Percentiles rank a stretch among this genome's conserved stretches.
These are phyloP conservation scores for Heterobasidion irregulare DNA, from an alignment of 1,284 basidiomycete genomes.

Conservation along the genomic window DNA sequence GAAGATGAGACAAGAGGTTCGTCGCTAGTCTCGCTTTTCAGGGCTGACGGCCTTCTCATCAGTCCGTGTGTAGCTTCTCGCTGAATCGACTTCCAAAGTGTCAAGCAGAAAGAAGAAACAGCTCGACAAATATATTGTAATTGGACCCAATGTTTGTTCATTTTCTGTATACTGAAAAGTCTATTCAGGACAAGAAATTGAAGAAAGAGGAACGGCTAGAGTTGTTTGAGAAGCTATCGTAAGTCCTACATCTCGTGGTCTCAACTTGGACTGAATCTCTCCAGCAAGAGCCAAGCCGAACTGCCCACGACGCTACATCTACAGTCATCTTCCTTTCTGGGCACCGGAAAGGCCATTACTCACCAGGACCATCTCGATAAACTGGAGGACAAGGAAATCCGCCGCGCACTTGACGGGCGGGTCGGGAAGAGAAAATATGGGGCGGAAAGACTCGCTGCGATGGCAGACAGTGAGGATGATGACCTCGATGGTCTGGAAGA, in stretches of 20 bases:
- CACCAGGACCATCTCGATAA: conserved; percentile 52
- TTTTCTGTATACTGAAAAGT: background rate
- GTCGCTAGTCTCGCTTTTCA: conserved; percentile 10
- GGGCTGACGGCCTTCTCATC: background rate
- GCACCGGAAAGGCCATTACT: conserved; percentile 55
- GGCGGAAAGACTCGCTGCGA: conserved; percentile 19
- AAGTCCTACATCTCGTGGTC: conserved; percentile 21
- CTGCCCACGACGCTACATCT: conserved; percentile 48
- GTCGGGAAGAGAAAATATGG: conserved; percentile 31
- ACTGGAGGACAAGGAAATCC: conserved; percentile 51
- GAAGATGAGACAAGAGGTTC: conserved; percentile 55
- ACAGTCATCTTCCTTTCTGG: conserved; percentile 73
- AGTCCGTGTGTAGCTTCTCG: conserved; percentile 25
- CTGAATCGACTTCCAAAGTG: conserved; percentile 63
- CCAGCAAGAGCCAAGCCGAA: conserved; percentile 67
- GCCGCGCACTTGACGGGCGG: conserved; percentile 43
- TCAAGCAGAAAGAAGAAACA: conserved; percentile 74
- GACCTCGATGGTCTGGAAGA: conserved; percentile 13
- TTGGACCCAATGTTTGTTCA: background rate
- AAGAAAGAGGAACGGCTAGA: conserved; percentile 73
- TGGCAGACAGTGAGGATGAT: conserved; percentile 28
- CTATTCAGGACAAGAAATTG: conserved; percentile 69
- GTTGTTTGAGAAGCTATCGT: conserved; percentile 75
- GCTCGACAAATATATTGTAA: conserved; percentile 78
- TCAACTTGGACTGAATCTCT: conserved; percentile 15